These are phyloP conservation scores for Chaetothyriales sp. DNA, from an alignment of 2,329 filamentous ascomycete genomes.

Conservation along the genomic window DNA sequence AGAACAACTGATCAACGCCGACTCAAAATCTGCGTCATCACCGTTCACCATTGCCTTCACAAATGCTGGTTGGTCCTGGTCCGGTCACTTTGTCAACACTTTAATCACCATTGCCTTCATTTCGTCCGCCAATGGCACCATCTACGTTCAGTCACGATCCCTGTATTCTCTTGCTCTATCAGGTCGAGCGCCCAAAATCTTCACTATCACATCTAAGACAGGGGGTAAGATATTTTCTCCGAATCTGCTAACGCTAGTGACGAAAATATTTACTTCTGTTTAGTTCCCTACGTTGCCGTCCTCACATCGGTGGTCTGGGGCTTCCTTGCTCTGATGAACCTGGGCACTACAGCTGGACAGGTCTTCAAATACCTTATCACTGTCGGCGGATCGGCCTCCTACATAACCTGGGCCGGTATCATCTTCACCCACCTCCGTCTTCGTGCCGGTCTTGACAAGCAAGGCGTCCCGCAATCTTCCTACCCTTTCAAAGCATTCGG, in stretches of 20 bases:
- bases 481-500: conserved; percentile 26
- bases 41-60: conserved; percentile 38
- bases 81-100: conserved; percentile 61
- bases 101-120: conserved; percentile 58
- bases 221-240: conserved; percentile 61
- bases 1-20: conserved; percentile 17
- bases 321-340: conserved; percentile 26
- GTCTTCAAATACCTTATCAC: conserved; percentile 35
- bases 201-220: conserved; percentile 34
- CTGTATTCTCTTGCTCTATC: conserved; percentile 35
- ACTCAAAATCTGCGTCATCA: conserved; percentile 24
- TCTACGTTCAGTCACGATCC: conserved; percentile 40
- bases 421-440: conserved; percentile 34
- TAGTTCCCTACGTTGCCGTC: conserved; percentile 14
- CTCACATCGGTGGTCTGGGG: conserved; percentile 3
- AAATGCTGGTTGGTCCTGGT: conserved; percentile 29
- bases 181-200: conserved; percentile 37
- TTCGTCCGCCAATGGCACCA: conserved; percentile 53
- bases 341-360: conserved; percentile 13
- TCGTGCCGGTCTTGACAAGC: conserved; percentile 27
- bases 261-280: conserved; percentile 56
- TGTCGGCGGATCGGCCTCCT: conserved; percentile 32
- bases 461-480: conserved; percentile 22
- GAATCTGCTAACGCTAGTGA: conserved; percentile 52
- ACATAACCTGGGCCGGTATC: conserved; percentile 37